These are phyloP conservation scores for Debaryomyces sp. DNA, from an alignment of 1,139 yeast species.

Conservation along the genomic window DNA sequence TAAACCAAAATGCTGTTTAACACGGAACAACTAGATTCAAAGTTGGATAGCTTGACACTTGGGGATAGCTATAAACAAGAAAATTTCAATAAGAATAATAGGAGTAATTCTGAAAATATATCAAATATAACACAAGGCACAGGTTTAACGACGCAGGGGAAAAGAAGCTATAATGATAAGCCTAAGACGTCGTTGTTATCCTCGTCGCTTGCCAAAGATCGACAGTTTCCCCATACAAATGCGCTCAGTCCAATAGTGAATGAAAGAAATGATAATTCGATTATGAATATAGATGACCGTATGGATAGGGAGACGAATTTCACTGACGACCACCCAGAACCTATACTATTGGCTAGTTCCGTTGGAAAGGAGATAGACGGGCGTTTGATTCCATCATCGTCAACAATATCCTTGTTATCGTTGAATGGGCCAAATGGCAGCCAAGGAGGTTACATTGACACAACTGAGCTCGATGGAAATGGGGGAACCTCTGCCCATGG, in stretches of 20 bases:
- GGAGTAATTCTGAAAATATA: not conserved
- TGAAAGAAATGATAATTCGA: not conserved
- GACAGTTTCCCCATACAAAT: not conserved
- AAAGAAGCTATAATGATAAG: conserved; percentile 6
- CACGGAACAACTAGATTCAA: conserved; percentile 22
- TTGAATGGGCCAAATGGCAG: conserved; percentile 29
- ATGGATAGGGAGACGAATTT: conserved; percentile 5
- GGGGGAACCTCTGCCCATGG: not conserved
- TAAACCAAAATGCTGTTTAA: conserved; percentile 15
- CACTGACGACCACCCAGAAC: conserved; percentile 52
- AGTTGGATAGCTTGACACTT: conserved; percentile 19
- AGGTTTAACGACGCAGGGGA: not conserved
- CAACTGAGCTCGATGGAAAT: not conserved
- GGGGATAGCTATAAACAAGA: conserved; percentile 8
- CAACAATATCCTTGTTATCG: conserved; percentile 55
- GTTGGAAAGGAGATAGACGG: conserved; percentile 56
- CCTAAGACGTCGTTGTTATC: conserved; percentile 30
- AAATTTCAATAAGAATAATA: not conserved
- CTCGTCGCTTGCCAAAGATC: conserved; percentile 29
- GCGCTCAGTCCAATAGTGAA: not conserved
- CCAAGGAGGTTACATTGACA: not conserved
- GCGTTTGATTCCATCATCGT: conserved; percentile 53
- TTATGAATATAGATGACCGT: conserved; percentile 8
- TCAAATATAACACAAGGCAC: not conserved
- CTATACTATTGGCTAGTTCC: conserved; percentile 55